Percentiles rank a stretch among this genome's conserved stretches.
These are phyloP conservation scores for Pseudozyma pruni DNA, from an alignment of 1,284 basidiomycete species.

Conservation along the genomic window DNA sequence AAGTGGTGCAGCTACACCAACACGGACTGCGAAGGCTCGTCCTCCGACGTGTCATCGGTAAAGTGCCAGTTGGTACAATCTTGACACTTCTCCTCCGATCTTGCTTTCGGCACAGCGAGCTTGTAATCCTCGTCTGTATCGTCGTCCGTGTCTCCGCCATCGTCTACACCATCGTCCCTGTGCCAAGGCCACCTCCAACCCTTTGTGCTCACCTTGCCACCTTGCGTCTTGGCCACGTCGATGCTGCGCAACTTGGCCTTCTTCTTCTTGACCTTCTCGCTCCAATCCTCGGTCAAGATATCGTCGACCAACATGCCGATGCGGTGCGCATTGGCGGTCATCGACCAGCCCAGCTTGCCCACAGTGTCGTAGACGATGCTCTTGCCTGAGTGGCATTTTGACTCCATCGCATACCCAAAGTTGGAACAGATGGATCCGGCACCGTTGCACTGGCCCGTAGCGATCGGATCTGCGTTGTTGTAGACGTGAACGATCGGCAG, in stretches of 20 bases:
- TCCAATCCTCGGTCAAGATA: constrained; percentile 81
- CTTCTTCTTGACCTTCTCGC: constrained; percentile 68
- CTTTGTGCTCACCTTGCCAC: constrained; percentile 4
- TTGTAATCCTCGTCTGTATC: constrained; percentile 48
- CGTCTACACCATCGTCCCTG: constrained; percentile 28
- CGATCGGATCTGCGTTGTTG: constrained; percentile 80
- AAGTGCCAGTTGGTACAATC: constrained; percentile 59
- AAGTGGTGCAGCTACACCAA: too few species aligned
- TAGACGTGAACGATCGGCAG: constrained; percentile 76
- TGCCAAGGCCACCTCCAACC: constrained; percentile 57
- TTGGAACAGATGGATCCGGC: constrained; percentile 58
- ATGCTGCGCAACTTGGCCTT: constrained; percentile 26
- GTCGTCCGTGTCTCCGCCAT: constrained; percentile 28
- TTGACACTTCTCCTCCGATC: constrained; percentile 44
- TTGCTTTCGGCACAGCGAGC: constrained; percentile 41
- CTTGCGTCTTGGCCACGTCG: neutral
- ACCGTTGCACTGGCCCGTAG: constrained; percentile 65
- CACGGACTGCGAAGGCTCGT: constrained; percentile 1
- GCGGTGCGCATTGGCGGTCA: constrained; percentile 80
- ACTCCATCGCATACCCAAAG: constrained; percentile 66
- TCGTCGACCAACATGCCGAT: constrained; percentile 81
- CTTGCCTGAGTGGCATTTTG: constrained; percentile 81
- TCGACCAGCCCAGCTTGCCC: constrained; percentile 81
- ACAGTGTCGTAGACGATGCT: constrained; percentile 89
- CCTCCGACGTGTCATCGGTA: constrained; percentile 28